Percentiles rank a stretch among this genome's conserved stretches.
Conservation (phyloP, 441 rosid species). For the Caryocar brasiliense region DNA sequence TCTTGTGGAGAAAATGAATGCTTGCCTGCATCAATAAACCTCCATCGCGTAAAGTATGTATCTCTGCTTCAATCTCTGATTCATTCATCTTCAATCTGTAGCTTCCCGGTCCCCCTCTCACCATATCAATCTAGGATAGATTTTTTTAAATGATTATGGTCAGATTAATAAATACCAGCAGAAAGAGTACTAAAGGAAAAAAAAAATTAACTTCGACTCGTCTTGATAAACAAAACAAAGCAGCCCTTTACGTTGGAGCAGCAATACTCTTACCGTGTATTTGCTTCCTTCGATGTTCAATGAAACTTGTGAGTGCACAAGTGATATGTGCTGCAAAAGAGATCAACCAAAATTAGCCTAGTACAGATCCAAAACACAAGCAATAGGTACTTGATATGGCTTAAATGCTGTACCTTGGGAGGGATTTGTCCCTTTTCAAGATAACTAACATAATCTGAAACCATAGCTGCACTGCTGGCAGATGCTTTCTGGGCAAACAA, state of each 20-base stretch:
- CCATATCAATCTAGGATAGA: conserved; percentile 71
- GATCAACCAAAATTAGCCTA: conserved; percentile 16
- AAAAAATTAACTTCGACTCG: neutral
- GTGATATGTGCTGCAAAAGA: conserved; percentile 81
- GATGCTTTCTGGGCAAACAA: conserved; percentile 79
- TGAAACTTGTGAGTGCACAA: conserved; percentile 93
- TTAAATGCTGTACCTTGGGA: conserved; percentile 63
- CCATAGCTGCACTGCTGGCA: conserved; percentile 89
- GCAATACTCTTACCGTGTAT: conserved; percentile 53
- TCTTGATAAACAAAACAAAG: neutral
- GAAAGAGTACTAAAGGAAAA: too few relatives aligned
- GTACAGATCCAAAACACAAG: neutral
- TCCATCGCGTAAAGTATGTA: conserved; percentile 98
- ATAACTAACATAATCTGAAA: conserved; percentile 95
- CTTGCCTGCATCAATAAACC: conserved; percentile 99
- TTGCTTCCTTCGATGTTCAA: conserved; percentile 99
- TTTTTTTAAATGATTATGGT: conserved; percentile 15
- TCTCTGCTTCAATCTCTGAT: conserved; percentile 93
- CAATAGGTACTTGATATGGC: neutral
- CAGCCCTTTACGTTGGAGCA: conserved; percentile 1
- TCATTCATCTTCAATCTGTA: conserved; percentile 79
- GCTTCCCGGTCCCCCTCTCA: conserved; percentile 95
- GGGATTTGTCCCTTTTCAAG: conserved; percentile 99
- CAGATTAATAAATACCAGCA: conserved; percentile 7
- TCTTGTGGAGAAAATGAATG: conserved; percentile 6